Conservation (phyloP, 169 alveolate genomes). For the Toxoplasma gondii region DNA sequence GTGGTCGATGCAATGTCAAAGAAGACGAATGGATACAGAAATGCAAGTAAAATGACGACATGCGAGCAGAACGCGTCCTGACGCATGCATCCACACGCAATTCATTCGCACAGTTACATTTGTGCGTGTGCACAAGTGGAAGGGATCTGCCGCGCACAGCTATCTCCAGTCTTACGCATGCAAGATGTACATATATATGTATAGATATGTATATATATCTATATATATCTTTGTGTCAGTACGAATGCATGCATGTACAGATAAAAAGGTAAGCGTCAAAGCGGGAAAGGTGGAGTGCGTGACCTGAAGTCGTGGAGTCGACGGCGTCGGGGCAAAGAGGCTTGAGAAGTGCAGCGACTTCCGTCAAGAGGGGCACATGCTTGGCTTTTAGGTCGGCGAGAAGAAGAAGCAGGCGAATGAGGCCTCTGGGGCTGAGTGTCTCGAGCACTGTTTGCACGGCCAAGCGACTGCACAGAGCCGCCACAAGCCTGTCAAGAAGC, state of each 20-base stretch:
- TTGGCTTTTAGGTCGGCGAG: neutral
- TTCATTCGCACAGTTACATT: too few relatives aligned
- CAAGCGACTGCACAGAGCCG: slow-evolving; percentile 14
- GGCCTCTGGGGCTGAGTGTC: neutral
- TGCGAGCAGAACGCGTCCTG: neutral
- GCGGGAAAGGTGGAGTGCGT: too few relatives aligned
- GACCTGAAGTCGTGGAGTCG: neutral
- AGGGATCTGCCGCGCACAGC: too few relatives aligned
- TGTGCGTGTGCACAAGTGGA: too few relatives aligned
- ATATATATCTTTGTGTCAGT: too few relatives aligned
- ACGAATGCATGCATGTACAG: too few relatives aligned
- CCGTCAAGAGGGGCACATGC: neutral
- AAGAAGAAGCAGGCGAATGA: neutral
- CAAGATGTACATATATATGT: too few relatives aligned
- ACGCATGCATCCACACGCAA: too few relatives aligned
- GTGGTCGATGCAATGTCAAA: neutral
- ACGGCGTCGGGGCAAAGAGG: neutral
- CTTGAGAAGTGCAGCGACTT: neutral
- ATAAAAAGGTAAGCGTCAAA: too few relatives aligned
- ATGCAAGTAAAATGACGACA: neutral
- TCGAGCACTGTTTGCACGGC: neutral
- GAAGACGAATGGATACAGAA: neutral
- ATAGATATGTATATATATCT: too few relatives aligned
- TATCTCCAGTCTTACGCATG: too few relatives aligned
- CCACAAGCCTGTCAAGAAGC: neutral